A percentile compares a stretch with the other conserved stretches of the same genome.
These are phyloP conservation scores for Penicillium verrucosum DNA, from an alignment of 2,329 filamentous ascomycete genomes.

Conservation along the genomic window DNA sequence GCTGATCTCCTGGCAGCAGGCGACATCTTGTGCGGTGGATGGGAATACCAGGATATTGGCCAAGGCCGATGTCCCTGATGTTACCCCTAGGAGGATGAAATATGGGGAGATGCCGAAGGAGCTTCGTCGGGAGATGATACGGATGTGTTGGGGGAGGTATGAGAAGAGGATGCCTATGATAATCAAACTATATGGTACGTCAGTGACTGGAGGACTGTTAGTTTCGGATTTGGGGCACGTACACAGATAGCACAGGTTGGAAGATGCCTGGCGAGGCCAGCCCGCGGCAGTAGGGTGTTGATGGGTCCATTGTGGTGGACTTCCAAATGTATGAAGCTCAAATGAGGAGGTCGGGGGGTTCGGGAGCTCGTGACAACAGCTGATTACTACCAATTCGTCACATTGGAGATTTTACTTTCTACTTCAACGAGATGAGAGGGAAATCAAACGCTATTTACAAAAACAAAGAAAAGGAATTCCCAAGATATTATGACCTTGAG, in stretches of 20 bases:
- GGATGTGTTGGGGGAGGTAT: conserved; percentile 90
- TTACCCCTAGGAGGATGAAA: conserved; percentile 90
- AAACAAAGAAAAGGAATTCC: not conserved
- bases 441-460: not conserved
- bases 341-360: conserved; percentile 1
- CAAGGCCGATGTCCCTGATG: conserved; percentile 82
- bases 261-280: conserved; percentile 51
- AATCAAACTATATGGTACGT: conserved; percentile 56
- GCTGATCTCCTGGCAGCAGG: conserved; percentile 79
- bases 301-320: conserved; percentile 21
- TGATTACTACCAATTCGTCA: conserved; percentile 2
- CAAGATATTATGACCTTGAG: not conserved
- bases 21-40: conserved; percentile 76
- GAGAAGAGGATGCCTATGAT: conserved; percentile 85
- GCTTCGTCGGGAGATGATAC: conserved; percentile 79
- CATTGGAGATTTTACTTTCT: not conserved
- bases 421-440: not conserved
- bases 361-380: not conserved
- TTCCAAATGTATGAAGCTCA: conserved; percentile 2
- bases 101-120: conserved; percentile 95
- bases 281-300: conserved; percentile 46
- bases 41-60: conserved; percentile 88
- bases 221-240: not conserved
- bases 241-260: conserved; percentile 23
- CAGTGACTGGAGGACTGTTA: not conserved